Evolutionary conservation across 169 alveolate species (phyloP).

Genomic region (Miamiensis avidus): DNA sequence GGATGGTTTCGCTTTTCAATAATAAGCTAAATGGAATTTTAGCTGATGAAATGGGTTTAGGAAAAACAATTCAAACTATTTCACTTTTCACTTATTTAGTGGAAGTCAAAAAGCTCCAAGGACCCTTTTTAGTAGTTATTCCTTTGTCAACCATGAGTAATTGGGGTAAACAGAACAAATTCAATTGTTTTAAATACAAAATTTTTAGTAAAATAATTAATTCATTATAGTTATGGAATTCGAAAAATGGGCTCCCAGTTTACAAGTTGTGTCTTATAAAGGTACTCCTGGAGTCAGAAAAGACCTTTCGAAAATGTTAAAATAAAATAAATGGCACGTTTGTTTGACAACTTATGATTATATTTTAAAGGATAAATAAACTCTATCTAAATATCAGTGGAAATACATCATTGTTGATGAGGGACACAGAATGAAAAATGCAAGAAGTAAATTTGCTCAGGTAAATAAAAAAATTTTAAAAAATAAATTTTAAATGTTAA

Average conservation of each 20-base stretch:
- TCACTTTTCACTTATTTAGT: constrained; percentile 90
- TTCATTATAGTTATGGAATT: constrained; percentile 73
- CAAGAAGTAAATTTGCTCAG: constrained; percentile 89
- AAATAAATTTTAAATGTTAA: no score
- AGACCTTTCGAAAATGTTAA: constrained; percentile 57
- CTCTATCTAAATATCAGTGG: constrained; percentile 87
- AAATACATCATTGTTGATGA: constrained; percentile 95
- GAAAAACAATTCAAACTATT: constrained; percentile 96
- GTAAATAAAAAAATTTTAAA: constrained; percentile 20
- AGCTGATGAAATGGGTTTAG: constrained; percentile 99
- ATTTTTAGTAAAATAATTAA: no score
- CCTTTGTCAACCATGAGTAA: constrained; percentile 94
- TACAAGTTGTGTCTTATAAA: constrained; percentile 87
- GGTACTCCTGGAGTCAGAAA: constrained; percentile 69
- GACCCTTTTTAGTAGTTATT: constrained; percentile 95
- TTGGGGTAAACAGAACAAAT: constrained; percentile 84
- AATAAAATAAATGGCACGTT: constrained; percentile 79
- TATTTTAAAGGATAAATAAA: constrained; percentile 80
- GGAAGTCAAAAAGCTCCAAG: constrained; percentile 91
- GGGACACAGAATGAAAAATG: constrained; percentile 95
- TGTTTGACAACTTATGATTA: constrained; percentile 88
- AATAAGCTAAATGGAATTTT: constrained; percentile 95
- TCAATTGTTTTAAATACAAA: background rate
- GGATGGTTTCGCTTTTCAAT: constrained; percentile 94
- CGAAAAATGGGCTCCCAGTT: constrained; percentile 95